These are phyloP conservation scores for Allium sativum DNA, from an alignment of 106 monocot genomes.

Conservation along the genomic window DNA sequence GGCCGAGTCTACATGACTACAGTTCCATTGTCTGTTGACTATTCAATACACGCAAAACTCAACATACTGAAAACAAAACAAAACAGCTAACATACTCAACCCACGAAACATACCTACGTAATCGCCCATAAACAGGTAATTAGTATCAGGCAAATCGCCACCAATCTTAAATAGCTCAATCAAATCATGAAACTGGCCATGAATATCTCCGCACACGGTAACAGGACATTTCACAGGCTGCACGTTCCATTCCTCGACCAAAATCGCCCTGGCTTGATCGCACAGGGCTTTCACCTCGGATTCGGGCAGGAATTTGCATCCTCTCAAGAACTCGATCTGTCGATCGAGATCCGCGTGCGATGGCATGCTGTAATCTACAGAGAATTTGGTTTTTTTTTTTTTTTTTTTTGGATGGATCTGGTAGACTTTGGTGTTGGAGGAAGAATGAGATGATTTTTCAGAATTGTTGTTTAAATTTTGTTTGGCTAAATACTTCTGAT, in stretches of 20 bases:
- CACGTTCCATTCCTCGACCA: constrained; percentile 76
- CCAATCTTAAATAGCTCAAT: constrained; percentile 66
- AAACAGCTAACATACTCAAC: too few relatives aligned
- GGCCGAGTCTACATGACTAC: too few relatives aligned
- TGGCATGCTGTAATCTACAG: constrained; percentile 13
- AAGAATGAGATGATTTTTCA: too few relatives aligned
- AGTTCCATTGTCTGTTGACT: too few relatives aligned
- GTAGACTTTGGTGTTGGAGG: too few relatives aligned
- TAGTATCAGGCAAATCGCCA: constrained; percentile 43
- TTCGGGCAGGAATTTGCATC: constrained; percentile 48
- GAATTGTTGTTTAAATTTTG: too few relatives aligned
- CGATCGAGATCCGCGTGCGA: constrained; percentile 54
- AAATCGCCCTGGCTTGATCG: constrained; percentile 55
- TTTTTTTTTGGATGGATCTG: too few relatives aligned
- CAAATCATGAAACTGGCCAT: constrained; percentile 69
- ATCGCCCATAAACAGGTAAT: constrained; percentile 69
- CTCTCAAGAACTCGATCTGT: constrained; percentile 48
- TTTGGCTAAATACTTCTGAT: too few relatives aligned
- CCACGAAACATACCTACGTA: constrained; percentile 30
- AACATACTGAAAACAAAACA: too few relatives aligned
- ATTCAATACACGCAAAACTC: too few relatives aligned
- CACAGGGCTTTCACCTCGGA: constrained; percentile 50
- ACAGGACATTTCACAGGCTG: constrained; percentile 67
- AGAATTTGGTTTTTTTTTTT: too few relatives aligned
- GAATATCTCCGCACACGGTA: constrained; percentile 70